Percentiles rank a stretch among this genome's conserved stretches.
Conservation (phyloP, 805 yeast species). For the Starmerella kuoi region DNA sequence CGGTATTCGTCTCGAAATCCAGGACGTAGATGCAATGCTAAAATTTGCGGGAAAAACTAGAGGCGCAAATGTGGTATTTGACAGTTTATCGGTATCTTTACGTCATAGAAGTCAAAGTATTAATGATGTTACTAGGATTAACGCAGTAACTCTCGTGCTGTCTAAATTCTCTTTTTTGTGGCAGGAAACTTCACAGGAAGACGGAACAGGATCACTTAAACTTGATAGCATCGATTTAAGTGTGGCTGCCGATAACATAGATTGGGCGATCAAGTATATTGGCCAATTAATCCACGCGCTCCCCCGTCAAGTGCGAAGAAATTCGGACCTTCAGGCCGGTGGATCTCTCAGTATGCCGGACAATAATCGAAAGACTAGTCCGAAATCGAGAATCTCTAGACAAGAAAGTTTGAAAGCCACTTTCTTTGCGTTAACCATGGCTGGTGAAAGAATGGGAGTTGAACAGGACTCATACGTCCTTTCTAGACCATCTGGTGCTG, state of each 20-base stretch:
- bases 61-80: slow-evolving; percentile 16
- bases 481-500: slow-evolving; percentile 75
- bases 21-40: slow-evolving; percentile 13
- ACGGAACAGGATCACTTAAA: slow-evolving; percentile 15
- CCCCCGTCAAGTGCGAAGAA: not conserved
- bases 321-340: not conserved
- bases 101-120: slow-evolving; percentile 16
- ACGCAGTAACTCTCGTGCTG: slow-evolving; percentile 25
- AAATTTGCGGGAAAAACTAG: not conserved
- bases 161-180: slow-evolving; percentile 30
- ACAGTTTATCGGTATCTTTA: slow-evolving; percentile 21
- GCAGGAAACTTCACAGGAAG: slow-evolving; percentile 9
- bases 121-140: slow-evolving; percentile 9
- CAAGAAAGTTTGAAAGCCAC: slow-evolving; percentile 7
- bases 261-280: slow-evolving; percentile 12
- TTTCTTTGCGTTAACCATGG: slow-evolving; percentile 23
- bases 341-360: not conserved
- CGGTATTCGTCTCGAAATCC: slow-evolving; percentile 10
- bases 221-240: slow-evolving; percentile 17
- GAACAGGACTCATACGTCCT: slow-evolving; percentile 81
- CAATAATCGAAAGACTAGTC: not conserved
- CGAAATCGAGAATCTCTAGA: not conserved
- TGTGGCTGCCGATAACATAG: slow-evolving; percentile 16
- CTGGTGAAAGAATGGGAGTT: slow-evolving; percentile 41
- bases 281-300: slow-evolving; percentile 5